Conservation (phyloP, 176 grass and related monocot genomes). For the Coix lacrymajobi region DNA sequence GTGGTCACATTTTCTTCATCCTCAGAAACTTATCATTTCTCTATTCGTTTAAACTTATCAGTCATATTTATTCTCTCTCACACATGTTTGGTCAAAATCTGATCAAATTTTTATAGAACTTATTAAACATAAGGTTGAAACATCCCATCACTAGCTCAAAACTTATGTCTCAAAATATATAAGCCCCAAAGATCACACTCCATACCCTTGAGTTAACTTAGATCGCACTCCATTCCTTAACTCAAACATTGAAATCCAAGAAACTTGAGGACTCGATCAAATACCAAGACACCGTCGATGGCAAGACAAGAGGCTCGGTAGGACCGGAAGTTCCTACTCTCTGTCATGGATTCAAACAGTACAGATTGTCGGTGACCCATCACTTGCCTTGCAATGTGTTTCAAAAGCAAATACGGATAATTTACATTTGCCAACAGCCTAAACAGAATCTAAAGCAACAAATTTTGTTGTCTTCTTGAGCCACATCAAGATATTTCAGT, state of each 20-base stretch:
- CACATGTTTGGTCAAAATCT: not conserved
- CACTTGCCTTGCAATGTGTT: not conserved
- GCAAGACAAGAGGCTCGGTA: too few relatives aligned
- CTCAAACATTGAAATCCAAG: not conserved
- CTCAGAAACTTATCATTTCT: too few relatives aligned
- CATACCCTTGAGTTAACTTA: not conserved
- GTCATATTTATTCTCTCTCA: too few relatives aligned
- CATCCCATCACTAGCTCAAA: not conserved
- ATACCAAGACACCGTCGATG: not conserved
- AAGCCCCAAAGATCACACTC: not conserved
- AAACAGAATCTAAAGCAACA: not conserved
- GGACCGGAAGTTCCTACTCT: too few relatives aligned
- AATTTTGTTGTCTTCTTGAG: not conserved
- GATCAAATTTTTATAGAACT: not conserved
- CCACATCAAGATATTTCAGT: not conserved
- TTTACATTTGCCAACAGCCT: slow-evolving; percentile 21
- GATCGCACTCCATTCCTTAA: not conserved
- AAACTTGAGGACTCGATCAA: not conserved
- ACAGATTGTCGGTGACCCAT: not conserved
- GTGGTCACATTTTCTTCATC: too few relatives aligned
- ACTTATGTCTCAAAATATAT: too few relatives aligned
- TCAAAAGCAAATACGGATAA: slow-evolving; percentile 7
- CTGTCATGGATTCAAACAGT: not conserved
- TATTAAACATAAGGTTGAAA: too few relatives aligned
- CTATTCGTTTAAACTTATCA: too few relatives aligned